Percentiles rank a stretch among this genome's conserved stretches.
Conservation (phyloP, 495 filamentous ascomycete species). For the Penicillium longicatenatum region DNA sequence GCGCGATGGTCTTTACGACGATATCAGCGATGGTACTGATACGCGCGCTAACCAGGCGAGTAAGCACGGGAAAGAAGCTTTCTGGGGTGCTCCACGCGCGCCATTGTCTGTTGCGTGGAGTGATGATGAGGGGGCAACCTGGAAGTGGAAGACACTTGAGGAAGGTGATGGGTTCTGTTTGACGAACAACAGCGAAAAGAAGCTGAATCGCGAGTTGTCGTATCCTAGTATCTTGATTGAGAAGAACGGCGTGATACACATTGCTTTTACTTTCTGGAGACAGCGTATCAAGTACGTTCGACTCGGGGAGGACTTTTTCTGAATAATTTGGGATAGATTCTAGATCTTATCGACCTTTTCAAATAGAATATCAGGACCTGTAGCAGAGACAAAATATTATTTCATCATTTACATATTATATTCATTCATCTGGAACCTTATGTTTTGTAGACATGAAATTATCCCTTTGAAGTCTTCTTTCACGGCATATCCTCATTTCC, state of each 20-base stretch:
- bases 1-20: constrained; percentile 28
- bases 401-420: too few relatives aligned
- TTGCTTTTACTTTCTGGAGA: constrained; percentile 30
- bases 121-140: constrained; percentile 21
- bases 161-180: constrained; percentile 30
- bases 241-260: constrained; percentile 18
- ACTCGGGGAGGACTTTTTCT: constrained; percentile 24
- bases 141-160: constrained; percentile 23
- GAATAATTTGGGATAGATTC: not conserved
- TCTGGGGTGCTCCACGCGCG: constrained; percentile 30
- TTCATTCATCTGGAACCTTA: too few relatives aligned
- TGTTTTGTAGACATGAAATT: not conserved
- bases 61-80: constrained; percentile 28
- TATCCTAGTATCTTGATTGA: constrained; percentile 27
- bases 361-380: too few relatives aligned
- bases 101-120: constrained; percentile 28
- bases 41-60: constrained; percentile 21
- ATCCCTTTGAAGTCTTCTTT: not conserved
- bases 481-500: not conserved
- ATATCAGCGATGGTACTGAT: constrained; percentile 26
- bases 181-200: constrained; percentile 30
- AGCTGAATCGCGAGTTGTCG: constrained; percentile 28
- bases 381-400: too few relatives aligned
- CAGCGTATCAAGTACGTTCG: constrained; percentile 28
- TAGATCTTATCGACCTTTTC: not conserved